These are phyloP conservation scores for Leccinum subgranulosum DNA, from an alignment of 768 basidiomycete genomes.

Conservation along the genomic window DNA sequence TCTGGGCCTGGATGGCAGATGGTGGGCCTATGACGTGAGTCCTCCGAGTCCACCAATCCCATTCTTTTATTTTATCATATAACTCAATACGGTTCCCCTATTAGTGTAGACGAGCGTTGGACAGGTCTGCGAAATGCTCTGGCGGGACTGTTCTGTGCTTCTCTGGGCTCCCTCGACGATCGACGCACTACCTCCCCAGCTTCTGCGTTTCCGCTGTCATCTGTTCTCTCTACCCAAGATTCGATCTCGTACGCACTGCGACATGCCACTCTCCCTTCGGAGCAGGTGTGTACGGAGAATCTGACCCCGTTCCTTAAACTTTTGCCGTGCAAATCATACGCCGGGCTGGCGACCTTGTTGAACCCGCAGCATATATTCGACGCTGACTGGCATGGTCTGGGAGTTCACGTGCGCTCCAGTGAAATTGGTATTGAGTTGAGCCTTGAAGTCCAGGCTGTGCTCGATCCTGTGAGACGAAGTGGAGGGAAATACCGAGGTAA, in stretches of 20 bases:
- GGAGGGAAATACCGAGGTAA: conserved; percentile 54
- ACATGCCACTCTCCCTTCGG: conserved; percentile 76
- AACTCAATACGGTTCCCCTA: neutral
- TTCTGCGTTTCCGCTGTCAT: conserved; percentile 62
- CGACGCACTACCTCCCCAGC: conserved; percentile 69
- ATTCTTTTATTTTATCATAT: neutral
- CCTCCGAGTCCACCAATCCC: neutral
- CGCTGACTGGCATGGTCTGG: conserved; percentile 89
- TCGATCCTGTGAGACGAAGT: conserved; percentile 66
- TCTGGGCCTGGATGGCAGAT: conserved; percentile 92
- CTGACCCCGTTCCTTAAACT: conserved; percentile 94
- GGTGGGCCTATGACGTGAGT: conserved; percentile 49
- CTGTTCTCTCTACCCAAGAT: conserved; percentile 41
- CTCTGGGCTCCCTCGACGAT: conserved; percentile 74
- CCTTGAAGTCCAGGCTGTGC: conserved; percentile 71
- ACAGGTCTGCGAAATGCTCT: conserved; percentile 82
- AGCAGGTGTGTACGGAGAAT: conserved; percentile 96
- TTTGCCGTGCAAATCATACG: conserved; percentile 85
- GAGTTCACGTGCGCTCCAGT: conserved; percentile 70
- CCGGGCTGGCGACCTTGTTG: conserved; percentile 79
- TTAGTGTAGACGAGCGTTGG: conserved; percentile 78
- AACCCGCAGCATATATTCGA: conserved; percentile 87
- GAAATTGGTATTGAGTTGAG: conserved; percentile 59
- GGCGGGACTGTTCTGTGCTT: conserved; percentile 93
- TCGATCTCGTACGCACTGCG: conserved; percentile 52